A percentile compares a stretch with the other conserved stretches of the same genome.
Conservation (phyloP, 2,329 filamentous ascomycete species). For the Malbranchea zuffiana region DNA sequence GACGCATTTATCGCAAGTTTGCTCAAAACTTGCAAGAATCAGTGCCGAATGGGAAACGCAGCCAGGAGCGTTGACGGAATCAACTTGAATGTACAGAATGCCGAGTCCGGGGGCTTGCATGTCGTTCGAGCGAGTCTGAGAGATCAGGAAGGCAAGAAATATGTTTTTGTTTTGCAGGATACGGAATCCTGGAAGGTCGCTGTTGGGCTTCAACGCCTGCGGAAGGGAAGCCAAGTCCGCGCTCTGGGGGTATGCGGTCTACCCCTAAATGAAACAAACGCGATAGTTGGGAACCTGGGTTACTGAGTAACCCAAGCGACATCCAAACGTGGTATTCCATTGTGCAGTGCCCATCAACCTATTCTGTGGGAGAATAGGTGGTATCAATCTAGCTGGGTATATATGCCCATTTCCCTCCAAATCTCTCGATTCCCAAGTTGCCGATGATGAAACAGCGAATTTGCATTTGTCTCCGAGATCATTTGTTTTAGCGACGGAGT, state of each 20-base stretch:
- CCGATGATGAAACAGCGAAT: too few species aligned
- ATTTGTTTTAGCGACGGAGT: constrained; percentile 12
- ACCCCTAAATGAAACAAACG: constrained; percentile 35
- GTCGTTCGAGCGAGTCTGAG: constrained; percentile 48
- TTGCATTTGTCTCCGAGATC: constrained; percentile 2
- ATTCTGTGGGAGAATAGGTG: too few species aligned
- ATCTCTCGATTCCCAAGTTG: too few species aligned
- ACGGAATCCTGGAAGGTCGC: constrained; percentile 54
- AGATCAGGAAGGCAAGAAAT: constrained; percentile 50
- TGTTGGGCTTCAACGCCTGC: constrained; percentile 45
- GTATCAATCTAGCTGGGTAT: too few species aligned
- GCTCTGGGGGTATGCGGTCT: constrained; percentile 44
- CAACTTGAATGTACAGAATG: constrained; percentile 26
- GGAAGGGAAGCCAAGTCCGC: constrained; percentile 46
- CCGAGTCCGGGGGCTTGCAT: constrained; percentile 40
- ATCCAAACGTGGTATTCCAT: too few species aligned
- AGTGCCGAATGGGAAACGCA: constrained; percentile 43
- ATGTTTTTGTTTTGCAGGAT: constrained; percentile 50
- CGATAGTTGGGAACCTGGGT: constrained; percentile 31
- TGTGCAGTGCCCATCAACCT: too few species aligned
- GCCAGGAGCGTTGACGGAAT: constrained; percentile 19
- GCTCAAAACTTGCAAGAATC: constrained; percentile 53
- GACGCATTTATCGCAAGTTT: constrained; percentile 54
- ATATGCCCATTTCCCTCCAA: too few species aligned
- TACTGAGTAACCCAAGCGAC: too few species aligned